Evolutionary conservation across 306 rosid species (phyloP).

Genomic region (Castanopsis chinensis): DNA sequence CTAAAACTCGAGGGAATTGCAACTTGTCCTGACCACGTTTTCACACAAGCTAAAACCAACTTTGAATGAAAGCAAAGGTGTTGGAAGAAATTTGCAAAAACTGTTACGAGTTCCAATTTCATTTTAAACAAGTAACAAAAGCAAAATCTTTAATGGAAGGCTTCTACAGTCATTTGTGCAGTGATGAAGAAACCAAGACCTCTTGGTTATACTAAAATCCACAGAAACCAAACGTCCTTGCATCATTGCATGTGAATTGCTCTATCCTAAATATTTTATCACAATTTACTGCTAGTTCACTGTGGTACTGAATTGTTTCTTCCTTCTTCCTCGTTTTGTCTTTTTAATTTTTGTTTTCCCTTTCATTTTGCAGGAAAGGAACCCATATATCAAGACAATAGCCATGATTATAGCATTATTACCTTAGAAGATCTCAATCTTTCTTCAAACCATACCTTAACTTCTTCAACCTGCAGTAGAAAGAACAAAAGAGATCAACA

Average conservation of each 20-base stretch:
- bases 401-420: background rate
- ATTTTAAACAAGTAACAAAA: background rate
- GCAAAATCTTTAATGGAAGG: background rate
- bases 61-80: background rate
- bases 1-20: background rate
- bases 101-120: background rate
- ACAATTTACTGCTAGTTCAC: background rate
- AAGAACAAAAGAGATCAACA: slow-evolving; percentile 13
- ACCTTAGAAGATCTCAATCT: slow-evolving; percentile 74
- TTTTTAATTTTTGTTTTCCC: background rate
- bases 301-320: background rate
- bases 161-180: background rate
- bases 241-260: slow-evolving; percentile 1
- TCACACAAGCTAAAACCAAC: background rate
- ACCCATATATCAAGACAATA: background rate
- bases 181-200: background rate
- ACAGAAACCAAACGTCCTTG: slow-evolving; percentile 8
- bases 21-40: background rate
- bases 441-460: slow-evolving; percentile 75
- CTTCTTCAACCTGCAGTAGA: slow-evolving; percentile 71
- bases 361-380: background rate
- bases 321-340: background rate
- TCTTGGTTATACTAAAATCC: background rate
- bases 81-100: background rate
- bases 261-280: slow-evolving; percentile 7